These are phyloP conservation scores for Amaranthus tricolor DNA, from an alignment of 179 eudicot species.

Conservation along the genomic window DNA sequence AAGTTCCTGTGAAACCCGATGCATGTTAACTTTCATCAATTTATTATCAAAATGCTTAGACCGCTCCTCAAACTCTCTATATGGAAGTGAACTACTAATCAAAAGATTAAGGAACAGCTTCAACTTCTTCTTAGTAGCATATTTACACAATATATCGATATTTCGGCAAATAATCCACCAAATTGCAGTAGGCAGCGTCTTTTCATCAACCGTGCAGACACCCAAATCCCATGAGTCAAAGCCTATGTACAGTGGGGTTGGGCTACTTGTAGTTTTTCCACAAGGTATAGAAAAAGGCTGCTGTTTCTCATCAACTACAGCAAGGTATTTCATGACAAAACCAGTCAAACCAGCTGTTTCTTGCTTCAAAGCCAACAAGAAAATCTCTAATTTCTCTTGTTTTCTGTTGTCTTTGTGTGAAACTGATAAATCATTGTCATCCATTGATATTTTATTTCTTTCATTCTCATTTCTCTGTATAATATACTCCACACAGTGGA, in stretches of 20 bases:
- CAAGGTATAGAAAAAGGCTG: slow-evolving; percentile 21
- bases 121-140: slow-evolving; percentile 64
- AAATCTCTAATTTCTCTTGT: slow-evolving; percentile 34
- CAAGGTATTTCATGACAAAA: slow-evolving; percentile 48
- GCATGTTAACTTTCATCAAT: slow-evolving; percentile 36
- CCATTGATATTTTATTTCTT: slow-evolving; percentile 28
- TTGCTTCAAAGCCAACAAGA: slow-evolving; percentile 43
- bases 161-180: slow-evolving; percentile 79
- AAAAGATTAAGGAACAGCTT: slow-evolving; percentile 59
- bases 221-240: slow-evolving; percentile 49
- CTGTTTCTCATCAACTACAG: slow-evolving; percentile 31
- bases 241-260: slow-evolving; percentile 18
- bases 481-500: slow-evolving; percentile 55
- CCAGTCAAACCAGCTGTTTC: slow-evolving; percentile 69
- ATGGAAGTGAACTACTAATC: slow-evolving; percentile 42
- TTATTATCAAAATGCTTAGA: slow-evolving; percentile 17
- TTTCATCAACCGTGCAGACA: slow-evolving; percentile 54
- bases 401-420: slow-evolving; percentile 37
- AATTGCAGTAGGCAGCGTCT: slow-evolving; percentile 57
- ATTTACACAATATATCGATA: slow-evolving; percentile 72
- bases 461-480: slow-evolving; percentile 39
- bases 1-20: slow-evolving; percentile 55
- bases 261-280: slow-evolving; percentile 20
- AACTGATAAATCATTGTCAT: slow-evolving; percentile 32
- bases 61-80: slow-evolving; percentile 30